Conservation (phyloP, 352 stramenopile species). For the Phytophthora citrophthora region DNA sequence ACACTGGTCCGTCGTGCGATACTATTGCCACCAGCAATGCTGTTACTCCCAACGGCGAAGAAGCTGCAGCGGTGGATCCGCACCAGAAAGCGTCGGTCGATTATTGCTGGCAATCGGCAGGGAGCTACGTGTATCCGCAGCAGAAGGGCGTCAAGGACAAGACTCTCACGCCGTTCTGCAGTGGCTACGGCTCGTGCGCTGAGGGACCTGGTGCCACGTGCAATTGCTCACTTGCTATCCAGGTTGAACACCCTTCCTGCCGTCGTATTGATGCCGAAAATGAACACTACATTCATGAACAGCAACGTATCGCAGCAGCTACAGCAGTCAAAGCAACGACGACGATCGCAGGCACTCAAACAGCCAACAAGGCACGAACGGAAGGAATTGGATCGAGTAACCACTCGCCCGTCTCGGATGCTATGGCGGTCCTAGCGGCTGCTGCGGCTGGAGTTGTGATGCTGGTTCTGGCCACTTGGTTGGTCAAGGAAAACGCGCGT, state of each 20-base stretch:
- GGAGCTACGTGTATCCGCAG: constrained; percentile 62
- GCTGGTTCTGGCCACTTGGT: constrained; percentile 26
- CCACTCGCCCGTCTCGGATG: constrained; percentile 16
- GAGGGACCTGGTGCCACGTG: constrained; percentile 65
- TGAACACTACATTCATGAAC: constrained; percentile 28
- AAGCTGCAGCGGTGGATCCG: constrained; percentile 21
- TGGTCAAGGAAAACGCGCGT: constrained; percentile 40
- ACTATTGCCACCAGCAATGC: constrained; percentile 22
- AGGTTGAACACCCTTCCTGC: constrained; percentile 56
- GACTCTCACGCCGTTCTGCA: constrained; percentile 67
- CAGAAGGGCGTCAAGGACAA: constrained; percentile 70
- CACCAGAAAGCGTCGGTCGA: constrained; percentile 64
- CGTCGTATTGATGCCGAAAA: constrained; percentile 73
- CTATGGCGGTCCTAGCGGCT: constrained; percentile 8
- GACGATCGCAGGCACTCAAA: constrained; percentile 12
- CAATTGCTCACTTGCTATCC: constrained; percentile 51
- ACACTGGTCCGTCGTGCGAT: constrained; percentile 44
- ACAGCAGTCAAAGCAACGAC: constrained; percentile 11
- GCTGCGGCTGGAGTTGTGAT: constrained; percentile 25
- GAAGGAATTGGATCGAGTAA: background rate
- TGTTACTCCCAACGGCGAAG: constrained; percentile 18
- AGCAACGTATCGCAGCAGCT: constrained; percentile 20
- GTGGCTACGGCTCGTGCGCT: constrained; percentile 63
- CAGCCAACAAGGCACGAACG: constrained; percentile 5
- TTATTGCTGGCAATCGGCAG: constrained; percentile 73